phyloP scores from a whole-genome alignment of 306 rosid species.

The Leucaena leucocephala region DNA sequence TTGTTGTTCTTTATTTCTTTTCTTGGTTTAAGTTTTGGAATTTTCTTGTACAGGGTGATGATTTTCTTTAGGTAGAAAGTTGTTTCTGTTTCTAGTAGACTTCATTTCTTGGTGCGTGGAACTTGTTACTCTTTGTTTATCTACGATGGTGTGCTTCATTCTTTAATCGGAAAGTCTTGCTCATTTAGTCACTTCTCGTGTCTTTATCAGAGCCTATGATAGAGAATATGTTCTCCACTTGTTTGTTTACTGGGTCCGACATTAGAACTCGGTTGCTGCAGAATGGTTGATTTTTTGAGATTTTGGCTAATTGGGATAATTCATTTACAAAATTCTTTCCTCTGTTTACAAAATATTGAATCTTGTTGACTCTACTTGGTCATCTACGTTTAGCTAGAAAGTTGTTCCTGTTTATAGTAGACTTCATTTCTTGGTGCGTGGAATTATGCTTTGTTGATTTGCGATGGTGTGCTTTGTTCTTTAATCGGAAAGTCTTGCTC shows the following conservation, averaged over 20 bases:
- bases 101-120: constrained; percentile 26
- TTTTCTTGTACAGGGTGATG: constrained; percentile 32
- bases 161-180: background rate
- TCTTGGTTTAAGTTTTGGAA: constrained; percentile 15
- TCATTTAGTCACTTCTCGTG: constrained; percentile 13
- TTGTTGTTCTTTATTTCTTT: background rate
- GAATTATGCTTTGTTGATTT: too few relatives aligned
- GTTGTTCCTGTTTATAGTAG: too few relatives aligned
- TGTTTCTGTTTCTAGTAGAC: background rate
- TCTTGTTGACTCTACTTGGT: too few relatives aligned
- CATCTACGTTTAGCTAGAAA: too few relatives aligned
- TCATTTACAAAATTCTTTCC: too few relatives aligned
- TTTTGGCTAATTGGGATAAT: too few relatives aligned
- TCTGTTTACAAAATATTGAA: too few relatives aligned
- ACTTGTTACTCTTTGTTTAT: constrained; percentile 27
- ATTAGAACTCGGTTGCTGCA: too few relatives aligned
- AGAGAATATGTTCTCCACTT: background rate
- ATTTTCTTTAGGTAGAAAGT: background rate
- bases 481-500: too few relatives aligned
- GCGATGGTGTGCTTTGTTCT: too few relatives aligned
- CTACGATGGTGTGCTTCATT: constrained; percentile 1
- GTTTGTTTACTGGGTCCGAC: too few relatives aligned
- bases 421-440: background rate
- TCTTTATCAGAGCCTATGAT: constrained; percentile 21
- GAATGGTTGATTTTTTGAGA: too few relatives aligned